These are phyloP conservation scores for Sporothrix mexicana DNA, from an alignment of 2,329 filamentous ascomycete species.

Conservation along the genomic window DNA sequence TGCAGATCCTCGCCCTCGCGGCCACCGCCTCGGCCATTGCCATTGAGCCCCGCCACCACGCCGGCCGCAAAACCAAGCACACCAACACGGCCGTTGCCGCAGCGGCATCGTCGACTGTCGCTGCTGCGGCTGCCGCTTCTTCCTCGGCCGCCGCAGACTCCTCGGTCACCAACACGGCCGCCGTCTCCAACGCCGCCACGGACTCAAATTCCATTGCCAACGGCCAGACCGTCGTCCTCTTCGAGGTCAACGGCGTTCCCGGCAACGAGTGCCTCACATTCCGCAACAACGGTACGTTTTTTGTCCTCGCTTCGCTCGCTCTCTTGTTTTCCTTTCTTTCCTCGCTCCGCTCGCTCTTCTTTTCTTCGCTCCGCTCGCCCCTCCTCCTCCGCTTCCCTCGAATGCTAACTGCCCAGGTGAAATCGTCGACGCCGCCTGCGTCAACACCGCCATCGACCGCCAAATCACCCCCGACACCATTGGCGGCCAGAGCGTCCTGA, in stretches of 20 bases:
- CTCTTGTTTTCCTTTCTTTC: too few relatives aligned
- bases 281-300: conserved; percentile 48
- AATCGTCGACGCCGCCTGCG: conserved; percentile 47
- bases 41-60: conserved; percentile 34
- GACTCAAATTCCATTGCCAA: conserved; percentile 21
- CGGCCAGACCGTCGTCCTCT: conserved; percentile 46
- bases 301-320: not conserved
- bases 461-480: conserved; percentile 48
- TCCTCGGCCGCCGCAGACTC: not conserved
- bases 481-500: conserved; percentile 44
- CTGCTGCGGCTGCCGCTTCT: not conserved
- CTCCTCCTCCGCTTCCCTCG: too few relatives aligned
- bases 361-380: too few relatives aligned
- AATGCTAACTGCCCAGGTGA: conserved; percentile 42
- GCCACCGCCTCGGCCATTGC: conserved; percentile 37
- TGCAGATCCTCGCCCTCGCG: conserved; percentile 38
- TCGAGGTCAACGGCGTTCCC: conserved; percentile 47
- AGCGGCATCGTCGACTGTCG: not conserved
- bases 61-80: conserved; percentile 15
- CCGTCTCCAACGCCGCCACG: not conserved
- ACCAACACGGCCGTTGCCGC: not conserved
- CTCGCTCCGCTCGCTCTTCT: not conserved
- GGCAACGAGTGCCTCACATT: conserved; percentile 50
- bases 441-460: conserved; percentile 47
- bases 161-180: not conserved